Evolutionary conservation across 768 basidiomycete species (phyloP), one percentile per base, ranked within the genome.

Genomic region (Coprinopsis cinerea): DNA sequence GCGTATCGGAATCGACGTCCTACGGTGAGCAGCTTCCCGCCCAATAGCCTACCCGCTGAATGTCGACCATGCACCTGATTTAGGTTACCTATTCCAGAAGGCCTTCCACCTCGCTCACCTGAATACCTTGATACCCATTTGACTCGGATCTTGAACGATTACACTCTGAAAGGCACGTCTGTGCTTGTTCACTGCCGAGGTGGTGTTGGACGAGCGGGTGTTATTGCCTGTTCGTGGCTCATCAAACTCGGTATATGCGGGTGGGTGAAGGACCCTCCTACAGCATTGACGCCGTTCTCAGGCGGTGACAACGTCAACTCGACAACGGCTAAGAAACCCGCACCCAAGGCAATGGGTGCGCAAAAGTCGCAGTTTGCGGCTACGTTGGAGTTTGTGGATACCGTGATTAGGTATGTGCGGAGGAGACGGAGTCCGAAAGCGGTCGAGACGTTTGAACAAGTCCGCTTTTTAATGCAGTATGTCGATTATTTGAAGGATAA

Each of bases 391-490:
- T 74, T 90, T 39, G 83, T 92, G 7, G 83, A 88, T 60, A 75
- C 78, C 22, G 82, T 79, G 1, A 88, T 98, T 47, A 67, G 72
- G 4, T 77, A 92, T 49, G 79, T 93, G 6, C 68, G 94, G 43
- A 69, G 77, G 53, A 69, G 92, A 53, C 70, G 94, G 53, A 92
- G 92, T 57, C 65, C 84, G 49, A 97, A 98, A 63, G 92, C 93
- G 1, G 79, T 98, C 34, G 95, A 98, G 64, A 95, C 92, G 2
- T 84, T 88, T 61, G 92, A 96, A 62, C 94, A 98, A 65, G 95
- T 95, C 14, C 69, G 74, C 55, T 92, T 93, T 59, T 65, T 93
- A 43, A 79, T 84, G 0, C 84, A 89, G 25, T 93, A 80, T 63
- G 79, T 90, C 2, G 78, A 83, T 32, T 81, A 76, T 66, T 50